Conservation (phyloP, 2,329 filamentous ascomycete genomes). For the Neonectria neomacrospora region DNA sequence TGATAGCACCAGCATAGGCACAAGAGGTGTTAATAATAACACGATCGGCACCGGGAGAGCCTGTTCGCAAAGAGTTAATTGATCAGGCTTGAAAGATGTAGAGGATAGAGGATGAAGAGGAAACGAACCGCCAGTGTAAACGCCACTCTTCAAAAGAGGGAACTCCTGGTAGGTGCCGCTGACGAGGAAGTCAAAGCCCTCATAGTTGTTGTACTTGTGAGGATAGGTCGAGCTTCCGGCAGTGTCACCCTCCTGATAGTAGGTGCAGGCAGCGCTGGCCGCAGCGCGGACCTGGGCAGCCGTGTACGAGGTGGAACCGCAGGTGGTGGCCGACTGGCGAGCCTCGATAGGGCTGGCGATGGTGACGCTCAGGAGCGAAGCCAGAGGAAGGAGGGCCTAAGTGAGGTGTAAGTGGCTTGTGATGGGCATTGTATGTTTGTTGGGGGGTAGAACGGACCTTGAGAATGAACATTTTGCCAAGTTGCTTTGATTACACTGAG, state of each 20-base stretch:
- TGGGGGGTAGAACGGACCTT: constrained; percentile 16
- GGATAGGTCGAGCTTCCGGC: constrained; percentile 50
- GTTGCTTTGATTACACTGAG: not conserved
- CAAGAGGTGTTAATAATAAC: constrained; percentile 70
- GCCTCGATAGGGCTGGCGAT: constrained; percentile 43
- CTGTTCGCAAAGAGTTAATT: constrained; percentile 23
- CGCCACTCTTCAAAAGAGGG: constrained; percentile 48
- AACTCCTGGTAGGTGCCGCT: constrained; percentile 54
- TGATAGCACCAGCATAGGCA: constrained; percentile 71
- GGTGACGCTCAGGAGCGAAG: constrained; percentile 44
- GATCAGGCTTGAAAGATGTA: not conserved
- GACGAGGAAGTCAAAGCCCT: constrained; percentile 51
- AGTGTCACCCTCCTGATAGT: constrained; percentile 36
- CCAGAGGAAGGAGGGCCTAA: constrained; percentile 41
- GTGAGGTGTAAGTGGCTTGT: not conserved
- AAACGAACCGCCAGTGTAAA: constrained; percentile 51
- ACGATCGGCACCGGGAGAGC: constrained; percentile 71
- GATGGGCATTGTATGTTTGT: not conserved
- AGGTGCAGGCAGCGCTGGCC: constrained; percentile 42
- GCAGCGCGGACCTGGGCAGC: constrained; percentile 44
- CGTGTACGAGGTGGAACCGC: constrained; percentile 47
- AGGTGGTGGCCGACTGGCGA: constrained; percentile 43
- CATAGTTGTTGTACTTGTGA: constrained; percentile 54
- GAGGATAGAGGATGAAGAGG: fast-evolving
- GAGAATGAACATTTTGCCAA: constrained; percentile 38